Base-by-base conservation (phyloP, 177 flowering plant genomes). In the Vitis hybrid region DNA sequence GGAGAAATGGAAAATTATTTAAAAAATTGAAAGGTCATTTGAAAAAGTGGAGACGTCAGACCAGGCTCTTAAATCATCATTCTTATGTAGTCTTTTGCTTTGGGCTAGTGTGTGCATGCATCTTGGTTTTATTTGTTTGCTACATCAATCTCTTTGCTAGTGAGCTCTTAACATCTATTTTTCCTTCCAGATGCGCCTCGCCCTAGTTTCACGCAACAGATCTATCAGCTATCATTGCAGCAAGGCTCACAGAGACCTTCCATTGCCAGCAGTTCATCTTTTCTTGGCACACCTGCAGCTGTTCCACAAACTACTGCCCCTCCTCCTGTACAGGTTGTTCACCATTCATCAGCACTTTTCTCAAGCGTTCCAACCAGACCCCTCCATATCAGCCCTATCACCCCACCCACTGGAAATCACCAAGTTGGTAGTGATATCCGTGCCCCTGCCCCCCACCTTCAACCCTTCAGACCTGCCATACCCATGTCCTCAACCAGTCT, bases 401-500 rank as follows among this genome's bases (percentile, higher is more conserved):
- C 74, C 11, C 75, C 80, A 51, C 64, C 90, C 15, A 11, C 67
- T 2, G 68, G 68, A 58, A 83, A 68, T 56, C 76, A 58, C 55
- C 87, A 77, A 70, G 68, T 58, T 11, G 75, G 77, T 15, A 67
- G 80, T 70, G 89, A 78, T 60, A 56, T 81, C 23, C 85, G 89
- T 55, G 77, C 87, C 12, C 86, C 85, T 3, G 86, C 93, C 8
- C 94, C 97, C 11, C 93, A 90, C 70, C 75, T 87, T 12, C 91
- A 75, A 66, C 75, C 76, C 4, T 84, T 79, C 63, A 81, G 91
- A 71, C 78, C 88, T 26, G 30, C 81, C 6, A 9, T 67, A 26
- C 64, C 85, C 13, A 8, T 64, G 7, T 11, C 80, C 19, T 17
- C 77, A 11, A 34, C 71, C 63, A 62, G 18, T 82, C 69, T 48